Conservation (phyloP, 1,139 yeast genomes). For the Wickerhamomyces sp. region DNA sequence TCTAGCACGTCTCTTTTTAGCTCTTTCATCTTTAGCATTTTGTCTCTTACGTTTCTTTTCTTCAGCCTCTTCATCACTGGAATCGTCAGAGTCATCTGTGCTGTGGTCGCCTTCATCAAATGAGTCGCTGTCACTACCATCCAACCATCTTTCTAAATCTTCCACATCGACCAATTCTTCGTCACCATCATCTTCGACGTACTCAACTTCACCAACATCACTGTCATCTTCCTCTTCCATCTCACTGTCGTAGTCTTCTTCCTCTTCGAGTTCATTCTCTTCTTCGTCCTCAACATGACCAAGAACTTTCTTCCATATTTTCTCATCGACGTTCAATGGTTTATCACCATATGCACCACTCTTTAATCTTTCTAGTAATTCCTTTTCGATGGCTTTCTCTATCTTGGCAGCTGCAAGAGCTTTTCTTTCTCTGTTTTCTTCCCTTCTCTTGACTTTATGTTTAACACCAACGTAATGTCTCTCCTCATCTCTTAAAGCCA, state of each 20-base stretch:
- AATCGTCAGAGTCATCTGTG: conserved; percentile 28
- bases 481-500: conserved; percentile 87
- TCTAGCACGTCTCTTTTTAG: conserved; percentile 62
- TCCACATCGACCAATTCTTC: conserved; percentile 90
- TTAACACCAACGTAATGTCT: conserved; percentile 89
- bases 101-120: conserved; percentile 35
- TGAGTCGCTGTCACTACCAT: conserved; percentile 51
- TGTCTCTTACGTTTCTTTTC: conserved; percentile 40
- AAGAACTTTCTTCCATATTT: conserved; percentile 91
- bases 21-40: conserved; percentile 33
- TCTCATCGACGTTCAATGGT: conserved; percentile 93
- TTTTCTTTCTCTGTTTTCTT: conserved; percentile 89
- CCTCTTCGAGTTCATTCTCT: conserved; percentile 59
- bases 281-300: conserved; percentile 66
- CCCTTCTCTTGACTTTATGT: conserved; percentile 92
- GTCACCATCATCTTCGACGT: conserved; percentile 80
- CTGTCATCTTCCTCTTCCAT: conserved; percentile 50
- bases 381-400: conserved; percentile 94
- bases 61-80: conserved; percentile 36
- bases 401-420: conserved; percentile 95
- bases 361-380: conserved; percentile 87
- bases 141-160: conserved; percentile 88
- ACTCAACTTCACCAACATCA: conserved; percentile 78
- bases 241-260: conserved; percentile 45
- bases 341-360: conserved; percentile 98